Conservation (phyloP, 768 basidiomycete species). For the Lactifluus rugatus region DNA sequence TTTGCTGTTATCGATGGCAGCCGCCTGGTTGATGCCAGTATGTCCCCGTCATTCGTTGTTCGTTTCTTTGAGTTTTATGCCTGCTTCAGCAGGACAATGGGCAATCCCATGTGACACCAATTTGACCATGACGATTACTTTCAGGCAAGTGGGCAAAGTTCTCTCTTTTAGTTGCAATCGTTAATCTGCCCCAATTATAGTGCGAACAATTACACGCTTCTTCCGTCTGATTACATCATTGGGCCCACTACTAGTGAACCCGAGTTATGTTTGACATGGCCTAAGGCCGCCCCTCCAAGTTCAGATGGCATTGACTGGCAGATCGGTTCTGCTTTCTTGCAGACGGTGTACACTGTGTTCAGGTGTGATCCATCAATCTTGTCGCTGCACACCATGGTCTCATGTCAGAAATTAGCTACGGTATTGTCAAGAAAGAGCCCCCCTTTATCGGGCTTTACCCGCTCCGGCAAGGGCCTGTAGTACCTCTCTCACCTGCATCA, state of each 20-base stretch:
- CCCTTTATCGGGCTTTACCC: conserved; percentile 74
- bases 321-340: conserved; percentile 58
- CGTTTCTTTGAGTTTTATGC: not conserved
- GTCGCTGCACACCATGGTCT: not conserved
- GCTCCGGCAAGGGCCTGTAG: conserved; percentile 34
- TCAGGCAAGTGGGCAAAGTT: conserved; percentile 42
- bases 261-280: conserved; percentile 66
- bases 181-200: conserved; percentile 25
- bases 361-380: conserved; percentile 36
- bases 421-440: conserved; percentile 62
- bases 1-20: conserved; percentile 51
- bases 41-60: conserved; percentile 18
- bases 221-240: conserved; percentile 71
- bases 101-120: conserved; percentile 60
- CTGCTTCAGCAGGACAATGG: conserved; percentile 52
- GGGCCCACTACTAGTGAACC: conserved; percentile 58
- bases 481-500: conserved; percentile 28
- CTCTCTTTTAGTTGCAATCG: not conserved
- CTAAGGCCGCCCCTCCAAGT: conserved; percentile 52
- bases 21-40: conserved; percentile 57
- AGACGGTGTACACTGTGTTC: conserved; percentile 71
- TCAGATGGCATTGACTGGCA: conserved; percentile 79
- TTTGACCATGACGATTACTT: conserved; percentile 51
- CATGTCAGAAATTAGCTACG: conserved; percentile 39
- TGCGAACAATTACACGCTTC: conserved; percentile 44